Conservation (phyloP, 2,329 filamentous ascomycete genomes). For the Dryadomyces quercivorus region DNA sequence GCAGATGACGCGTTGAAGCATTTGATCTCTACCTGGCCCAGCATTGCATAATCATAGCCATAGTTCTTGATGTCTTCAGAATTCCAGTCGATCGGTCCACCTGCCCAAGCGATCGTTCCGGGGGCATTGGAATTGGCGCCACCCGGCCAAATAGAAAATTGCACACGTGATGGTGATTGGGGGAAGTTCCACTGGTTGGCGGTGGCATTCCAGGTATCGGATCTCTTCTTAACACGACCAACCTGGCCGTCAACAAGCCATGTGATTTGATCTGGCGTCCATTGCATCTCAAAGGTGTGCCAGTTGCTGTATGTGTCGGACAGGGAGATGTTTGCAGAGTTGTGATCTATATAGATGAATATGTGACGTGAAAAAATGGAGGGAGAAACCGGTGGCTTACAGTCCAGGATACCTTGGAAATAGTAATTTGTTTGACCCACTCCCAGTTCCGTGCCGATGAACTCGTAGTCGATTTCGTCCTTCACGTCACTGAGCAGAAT, state of each 20-base stretch:
- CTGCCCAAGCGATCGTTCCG: slow-evolving; percentile 86
- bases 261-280: slow-evolving; percentile 73
- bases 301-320: slow-evolving; percentile 63
- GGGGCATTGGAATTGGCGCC: slow-evolving; percentile 65
- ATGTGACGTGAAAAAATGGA: background rate
- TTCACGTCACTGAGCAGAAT: slow-evolving; percentile 92
- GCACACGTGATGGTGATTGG: slow-evolving; percentile 80
- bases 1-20: slow-evolving; percentile 59
- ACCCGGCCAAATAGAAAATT: slow-evolving; percentile 93
- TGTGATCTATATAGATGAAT: slow-evolving; percentile 45
- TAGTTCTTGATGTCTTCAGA: slow-evolving; percentile 62
- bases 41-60: slow-evolving; percentile 79
- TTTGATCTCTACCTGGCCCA: slow-evolving; percentile 66
- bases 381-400: slow-evolving; percentile 38
- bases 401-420: slow-evolving; percentile 85
- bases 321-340: slow-evolving; percentile 58
- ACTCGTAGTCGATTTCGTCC: slow-evolving; percentile 98
- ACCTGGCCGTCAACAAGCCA: slow-evolving; percentile 80
- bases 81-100: slow-evolving; percentile 81
- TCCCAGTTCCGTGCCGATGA: slow-evolving; percentile 66
- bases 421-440: slow-evolving; percentile 92
- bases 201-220: slow-evolving; percentile 77
- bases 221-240: slow-evolving; percentile 61
- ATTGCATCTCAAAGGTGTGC: slow-evolving; percentile 89
- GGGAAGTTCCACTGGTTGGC: slow-evolving; percentile 75